Conservation (phyloP, 345 rosid genomes). For the Gossypium australe region DNA sequence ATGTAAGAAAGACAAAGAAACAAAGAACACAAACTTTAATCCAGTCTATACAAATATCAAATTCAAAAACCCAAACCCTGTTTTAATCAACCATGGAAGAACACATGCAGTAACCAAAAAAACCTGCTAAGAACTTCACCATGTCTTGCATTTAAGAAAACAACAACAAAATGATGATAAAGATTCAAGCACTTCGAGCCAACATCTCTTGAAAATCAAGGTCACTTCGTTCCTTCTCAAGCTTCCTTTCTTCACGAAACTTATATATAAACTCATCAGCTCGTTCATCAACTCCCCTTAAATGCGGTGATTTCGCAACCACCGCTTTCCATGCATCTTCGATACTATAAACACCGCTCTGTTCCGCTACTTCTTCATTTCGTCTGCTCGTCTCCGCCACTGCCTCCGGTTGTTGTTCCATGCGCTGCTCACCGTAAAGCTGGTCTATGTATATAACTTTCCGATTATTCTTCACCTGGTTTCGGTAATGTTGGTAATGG, state of each 20-base stretch:
- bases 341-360: slow-evolving; percentile 32
- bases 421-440: slow-evolving; percentile 29
- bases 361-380: slow-evolving; percentile 18
- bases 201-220: slow-evolving; percentile 69
- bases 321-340: slow-evolving; percentile 83
- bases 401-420: slow-evolving; percentile 1
- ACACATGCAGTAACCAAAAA: background rate
- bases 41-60: background rate
- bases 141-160: background rate
- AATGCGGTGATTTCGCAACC: slow-evolving; percentile 69
- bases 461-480: slow-evolving; percentile 21
- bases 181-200: slow-evolving; percentile 37
- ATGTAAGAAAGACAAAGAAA: background rate
- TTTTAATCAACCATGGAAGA: background rate
- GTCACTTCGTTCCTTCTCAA: slow-evolving; percentile 57
- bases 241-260: slow-evolving; percentile 55
- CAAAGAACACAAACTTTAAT: background rate
- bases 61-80: background rate
- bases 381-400: slow-evolving; percentile 24
- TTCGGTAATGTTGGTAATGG: slow-evolving; percentile 24
- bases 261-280: slow-evolving; percentile 80
- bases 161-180: background rate
- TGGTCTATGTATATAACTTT: slow-evolving; percentile 40
- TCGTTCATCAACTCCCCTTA: slow-evolving; percentile 69
- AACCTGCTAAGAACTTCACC: background rate